These are phyloP conservation scores for Pittosporum tobira DNA, from an alignment of 129 eudicot genomes.

Conservation along the genomic window DNA sequence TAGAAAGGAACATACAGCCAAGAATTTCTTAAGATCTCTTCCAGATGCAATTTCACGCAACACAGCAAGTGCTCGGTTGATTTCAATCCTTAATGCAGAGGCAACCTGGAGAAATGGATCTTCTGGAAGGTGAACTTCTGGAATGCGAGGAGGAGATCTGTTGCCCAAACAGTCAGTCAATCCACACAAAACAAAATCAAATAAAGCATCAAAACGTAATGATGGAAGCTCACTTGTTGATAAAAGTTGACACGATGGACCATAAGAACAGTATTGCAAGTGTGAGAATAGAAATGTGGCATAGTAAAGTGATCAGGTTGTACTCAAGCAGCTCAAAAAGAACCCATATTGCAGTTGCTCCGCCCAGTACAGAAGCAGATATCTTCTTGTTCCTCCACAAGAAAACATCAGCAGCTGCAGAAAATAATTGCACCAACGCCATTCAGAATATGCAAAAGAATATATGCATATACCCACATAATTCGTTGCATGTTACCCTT, in stretches of 20 bases:
- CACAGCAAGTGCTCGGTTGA: slow-evolving; percentile 44
- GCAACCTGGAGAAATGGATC: slow-evolving; percentile 52
- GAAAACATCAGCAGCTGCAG: slow-evolving; percentile 81
- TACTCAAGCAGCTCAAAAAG: slow-evolving; percentile 73
- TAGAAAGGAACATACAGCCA: slow-evolving; percentile 38
- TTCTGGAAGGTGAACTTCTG: slow-evolving; percentile 70
- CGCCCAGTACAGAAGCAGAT: slow-evolving; percentile 71
- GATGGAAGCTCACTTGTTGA: slow-evolving; percentile 50
- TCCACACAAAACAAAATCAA: background rate
- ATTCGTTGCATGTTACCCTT: too few relatives aligned
- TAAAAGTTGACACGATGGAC: slow-evolving; percentile 67
- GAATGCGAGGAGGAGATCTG: slow-evolving; percentile 72
- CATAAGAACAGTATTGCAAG: slow-evolving; percentile 70
- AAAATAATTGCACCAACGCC: background rate
- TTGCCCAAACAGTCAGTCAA: slow-evolving; percentile 9
- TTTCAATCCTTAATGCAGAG: slow-evolving; percentile 50
- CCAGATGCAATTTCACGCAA: slow-evolving; percentile 72
- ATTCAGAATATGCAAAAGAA: too few relatives aligned
- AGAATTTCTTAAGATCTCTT: slow-evolving; percentile 76
- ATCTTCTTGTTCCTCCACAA: slow-evolving; percentile 93
- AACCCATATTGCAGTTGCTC: slow-evolving; percentile 80
- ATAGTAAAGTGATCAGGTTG: slow-evolving; percentile 67
- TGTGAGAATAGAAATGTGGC: slow-evolving; percentile 52
- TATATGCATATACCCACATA: too few relatives aligned
- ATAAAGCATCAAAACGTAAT: background rate